Evolutionary conservation across 164 flowering plant genomes (phyloP), one percentile per base, ranked within the genome.

Genomic region (Kalanchoe fedtschenkoi): DNA sequence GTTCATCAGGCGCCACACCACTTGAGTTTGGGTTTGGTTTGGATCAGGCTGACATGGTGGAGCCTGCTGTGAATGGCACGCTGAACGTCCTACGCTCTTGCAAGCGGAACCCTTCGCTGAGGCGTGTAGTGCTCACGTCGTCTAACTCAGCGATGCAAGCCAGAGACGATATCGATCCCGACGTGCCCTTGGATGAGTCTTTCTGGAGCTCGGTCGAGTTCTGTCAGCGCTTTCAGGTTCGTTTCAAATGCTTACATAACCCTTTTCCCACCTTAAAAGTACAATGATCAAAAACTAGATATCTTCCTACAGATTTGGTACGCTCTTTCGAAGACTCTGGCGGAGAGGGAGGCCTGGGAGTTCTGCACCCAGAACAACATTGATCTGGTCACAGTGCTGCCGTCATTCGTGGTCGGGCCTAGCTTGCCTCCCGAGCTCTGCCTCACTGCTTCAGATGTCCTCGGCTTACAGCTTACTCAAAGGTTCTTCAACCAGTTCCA

Each of bases 261-360:
- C n/a, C n/a, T n/a, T n/a, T n/a, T n/a, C n/a, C n/a, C n/a, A n/a
- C n/a, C n/a, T n/a, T n/a, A n/a, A n/a, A n/a, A n/a, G n/a, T n/a
- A n/a, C n/a, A n/a, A n/a, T n/a, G n/a, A n/a, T n/a, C n/a, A n/a
- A n/a, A n/a, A n/a, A n/a, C n/a, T n/a, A n/a, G n/a, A n/a, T n/a
- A n/a, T n/a, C n/a, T n/a, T n/a, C n/a, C n/a, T n/a, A n/a, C 37
- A 90, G 95, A 61, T 79, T 22, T 89, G 99, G 99, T 93, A 93
- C 66, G 75, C 79, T 3, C 53, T 90, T 33, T 83, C 97, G 6
- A 90, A 93, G 68, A 81, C 83, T 4, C 63, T 78, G 29, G 99
- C 99, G 0, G 97, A 93, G 74, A 83, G 44, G 71, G 87, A 85
- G 46, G 97, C 99, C 54, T 90, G 93, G 99, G 80, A 80, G 16